These are phyloP conservation scores for Remersonia thermophila DNA, from an alignment of 2,329 filamentous ascomycete species.

Conservation along the genomic window DNA sequence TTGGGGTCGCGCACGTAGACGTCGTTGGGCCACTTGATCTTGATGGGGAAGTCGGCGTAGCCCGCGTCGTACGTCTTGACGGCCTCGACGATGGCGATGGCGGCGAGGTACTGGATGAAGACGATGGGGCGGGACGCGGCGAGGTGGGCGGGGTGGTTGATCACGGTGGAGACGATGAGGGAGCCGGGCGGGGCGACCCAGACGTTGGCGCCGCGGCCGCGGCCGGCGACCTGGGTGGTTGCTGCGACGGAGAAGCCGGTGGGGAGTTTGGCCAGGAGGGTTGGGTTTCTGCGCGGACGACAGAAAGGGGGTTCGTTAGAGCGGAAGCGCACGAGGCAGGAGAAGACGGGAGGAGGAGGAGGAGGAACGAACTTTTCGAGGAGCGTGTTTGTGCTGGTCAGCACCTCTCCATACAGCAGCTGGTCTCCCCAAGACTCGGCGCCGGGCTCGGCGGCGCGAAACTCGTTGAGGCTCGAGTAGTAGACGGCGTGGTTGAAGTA, in stretches of 20 bases:
- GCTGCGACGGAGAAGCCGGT: conserved; percentile 81
- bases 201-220: conserved; percentile 82
- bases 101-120: conserved; percentile 87
- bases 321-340: too few relatives aligned
- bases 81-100: conserved; percentile 74
- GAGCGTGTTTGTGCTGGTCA: conserved; percentile 88
- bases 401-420: conserved; percentile 78
- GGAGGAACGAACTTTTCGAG: conserved; percentile 60
- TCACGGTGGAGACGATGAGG: conserved; percentile 76
- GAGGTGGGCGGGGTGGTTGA: conserved; percentile 69
- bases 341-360: conserved; percentile 1
- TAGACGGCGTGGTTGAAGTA: conserved; percentile 76
- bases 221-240: conserved; percentile 75
- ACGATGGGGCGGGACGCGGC: conserved; percentile 66
- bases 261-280: conserved; percentile 62
- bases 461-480: conserved; percentile 58
- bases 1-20: conserved; percentile 63
- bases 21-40: conserved; percentile 96
- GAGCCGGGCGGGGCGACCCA: conserved; percentile 86
- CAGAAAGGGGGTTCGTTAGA: too few relatives aligned
- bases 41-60: conserved; percentile 65
- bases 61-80: conserved; percentile 67
- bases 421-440: conserved; percentile 60
- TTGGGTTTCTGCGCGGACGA: conserved; percentile 57
- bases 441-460: conserved; percentile 44